A percentile compares a stretch with the other conserved stretches of the same genome.
Evolutionary conservation across 352 stramenopile species (phyloP).

Genomic region (Pythium rhizo-oryzae): DNA sequence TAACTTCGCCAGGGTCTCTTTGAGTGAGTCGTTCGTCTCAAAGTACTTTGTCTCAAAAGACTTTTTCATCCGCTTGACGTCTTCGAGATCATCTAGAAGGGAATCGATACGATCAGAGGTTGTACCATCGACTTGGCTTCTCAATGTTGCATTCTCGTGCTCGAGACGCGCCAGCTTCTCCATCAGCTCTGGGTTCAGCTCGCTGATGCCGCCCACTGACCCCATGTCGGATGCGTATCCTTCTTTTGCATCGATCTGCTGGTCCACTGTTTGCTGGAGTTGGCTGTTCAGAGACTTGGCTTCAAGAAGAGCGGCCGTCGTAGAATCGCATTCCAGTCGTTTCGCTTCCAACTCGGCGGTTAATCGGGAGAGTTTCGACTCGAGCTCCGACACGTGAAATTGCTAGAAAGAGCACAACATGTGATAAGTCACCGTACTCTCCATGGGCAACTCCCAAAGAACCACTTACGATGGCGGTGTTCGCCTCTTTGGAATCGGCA

Average conservation of each 20-base stretch:
- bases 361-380: slow-evolving; percentile 40
- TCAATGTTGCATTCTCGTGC: slow-evolving; percentile 57
- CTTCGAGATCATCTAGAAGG: slow-evolving; percentile 59
- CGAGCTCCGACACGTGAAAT: slow-evolving; percentile 63
- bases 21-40: slow-evolving; percentile 38
- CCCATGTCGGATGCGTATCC: background rate
- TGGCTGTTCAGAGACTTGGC: slow-evolving; percentile 46
- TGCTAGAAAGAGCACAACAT: slow-evolving; percentile 37
- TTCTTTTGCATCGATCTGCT: slow-evolving; percentile 24
- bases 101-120: slow-evolving; percentile 56
- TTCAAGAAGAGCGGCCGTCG: slow-evolving; percentile 42
- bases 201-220: slow-evolving; percentile 43
- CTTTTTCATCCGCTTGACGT: slow-evolving; percentile 62
- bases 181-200: slow-evolving; percentile 73
- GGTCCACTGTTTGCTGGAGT: slow-evolving; percentile 45
- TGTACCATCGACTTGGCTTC: slow-evolving; percentile 52
- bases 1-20: slow-evolving; percentile 27
- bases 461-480: slow-evolving; percentile 59
- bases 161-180: slow-evolving; percentile 61
- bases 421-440: too few relatives aligned
- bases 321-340: slow-evolving; percentile 35
- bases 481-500: slow-evolving; percentile 65
- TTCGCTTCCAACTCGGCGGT: slow-evolving; percentile 33
- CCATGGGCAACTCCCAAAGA: background rate
- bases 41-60: slow-evolving; percentile 79